phyloP scores from a whole-genome alignment of 345 rosid genomes.

The Eucalyptus regnans region DNA sequence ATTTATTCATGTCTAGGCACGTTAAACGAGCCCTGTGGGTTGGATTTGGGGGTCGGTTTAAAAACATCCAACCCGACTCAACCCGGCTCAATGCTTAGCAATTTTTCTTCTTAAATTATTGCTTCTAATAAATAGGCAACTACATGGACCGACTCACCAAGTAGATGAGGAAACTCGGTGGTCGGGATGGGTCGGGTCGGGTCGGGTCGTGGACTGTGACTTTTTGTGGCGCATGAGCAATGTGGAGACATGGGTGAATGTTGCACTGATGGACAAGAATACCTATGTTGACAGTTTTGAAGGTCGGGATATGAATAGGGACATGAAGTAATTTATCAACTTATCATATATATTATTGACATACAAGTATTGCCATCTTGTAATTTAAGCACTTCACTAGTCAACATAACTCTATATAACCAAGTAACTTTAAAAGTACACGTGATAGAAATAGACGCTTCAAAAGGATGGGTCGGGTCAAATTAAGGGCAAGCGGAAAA shows the following conservation, averaged over 20 bases:
- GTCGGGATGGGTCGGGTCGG: not conserved
- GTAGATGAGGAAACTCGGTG: not conserved
- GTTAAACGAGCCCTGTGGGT: not conserved
- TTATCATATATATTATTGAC: not conserved
- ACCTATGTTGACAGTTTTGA: accelerated
- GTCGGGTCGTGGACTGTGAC: not conserved
- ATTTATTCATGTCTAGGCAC: not conserved
- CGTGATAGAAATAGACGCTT: not conserved
- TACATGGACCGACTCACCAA: not conserved
- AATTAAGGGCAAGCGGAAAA: accelerated
- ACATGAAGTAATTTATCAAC: not conserved
- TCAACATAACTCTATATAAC: not conserved
- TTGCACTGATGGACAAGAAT: not conserved
- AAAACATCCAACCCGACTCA: not conserved
- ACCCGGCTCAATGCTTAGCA: not conserved
- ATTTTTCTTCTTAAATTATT: not conserved
- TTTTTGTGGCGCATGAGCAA: not conserved
- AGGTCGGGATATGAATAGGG: not conserved
- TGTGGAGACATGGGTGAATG: not conserved
- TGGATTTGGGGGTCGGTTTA: not conserved
- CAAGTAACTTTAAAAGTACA: not conserved
- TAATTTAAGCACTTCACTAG: not conserved
- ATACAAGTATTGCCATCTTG: not conserved
- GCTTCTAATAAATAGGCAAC: not conserved
- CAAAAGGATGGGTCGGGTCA: accelerated